phyloP scores from a whole-genome alignment of 1,139 yeast genomes.

The Nakaseomyces nivariensis region DNA sequence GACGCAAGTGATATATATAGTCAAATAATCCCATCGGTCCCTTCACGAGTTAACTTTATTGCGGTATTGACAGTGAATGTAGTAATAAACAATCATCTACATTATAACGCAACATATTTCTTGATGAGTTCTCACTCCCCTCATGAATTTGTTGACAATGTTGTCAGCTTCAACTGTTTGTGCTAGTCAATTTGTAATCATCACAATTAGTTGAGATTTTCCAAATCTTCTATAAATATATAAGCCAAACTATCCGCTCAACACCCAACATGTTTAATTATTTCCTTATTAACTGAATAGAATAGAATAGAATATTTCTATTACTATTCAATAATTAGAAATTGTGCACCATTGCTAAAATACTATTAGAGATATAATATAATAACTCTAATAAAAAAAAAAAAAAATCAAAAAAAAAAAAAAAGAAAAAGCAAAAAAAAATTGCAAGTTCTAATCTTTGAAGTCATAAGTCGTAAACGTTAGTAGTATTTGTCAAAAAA shows the following conservation, averaged over 20 bases:
- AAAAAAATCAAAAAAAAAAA: not conserved
- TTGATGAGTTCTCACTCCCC: not conserved
- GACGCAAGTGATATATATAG: conserved; percentile 3
- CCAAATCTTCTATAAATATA: not conserved
- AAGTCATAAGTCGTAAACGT: conserved; percentile 4
- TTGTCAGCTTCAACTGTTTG: not conserved
- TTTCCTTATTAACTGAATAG: not conserved
- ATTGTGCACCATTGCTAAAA: not conserved
- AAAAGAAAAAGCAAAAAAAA: conserved; percentile 2
- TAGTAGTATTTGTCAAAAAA: conserved; percentile 14
- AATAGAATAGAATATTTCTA: not conserved
- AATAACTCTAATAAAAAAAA: not conserved
- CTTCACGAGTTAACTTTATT: not conserved
- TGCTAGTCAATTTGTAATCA: not conserved
- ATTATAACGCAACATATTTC: not conserved
- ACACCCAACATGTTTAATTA: not conserved
- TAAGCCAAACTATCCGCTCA: not conserved
- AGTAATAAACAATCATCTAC: not conserved
- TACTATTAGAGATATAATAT: not conserved
- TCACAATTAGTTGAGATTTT: not conserved
- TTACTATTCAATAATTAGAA: not conserved
- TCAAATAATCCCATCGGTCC: conserved; percentile 4
- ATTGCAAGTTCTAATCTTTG: not conserved
- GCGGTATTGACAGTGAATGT: not conserved
- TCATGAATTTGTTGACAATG: not conserved